Base-by-base conservation (phyloP, 2,329 filamentous ascomycete genomes). In the Colletotrichum zoysiae region DNA sequence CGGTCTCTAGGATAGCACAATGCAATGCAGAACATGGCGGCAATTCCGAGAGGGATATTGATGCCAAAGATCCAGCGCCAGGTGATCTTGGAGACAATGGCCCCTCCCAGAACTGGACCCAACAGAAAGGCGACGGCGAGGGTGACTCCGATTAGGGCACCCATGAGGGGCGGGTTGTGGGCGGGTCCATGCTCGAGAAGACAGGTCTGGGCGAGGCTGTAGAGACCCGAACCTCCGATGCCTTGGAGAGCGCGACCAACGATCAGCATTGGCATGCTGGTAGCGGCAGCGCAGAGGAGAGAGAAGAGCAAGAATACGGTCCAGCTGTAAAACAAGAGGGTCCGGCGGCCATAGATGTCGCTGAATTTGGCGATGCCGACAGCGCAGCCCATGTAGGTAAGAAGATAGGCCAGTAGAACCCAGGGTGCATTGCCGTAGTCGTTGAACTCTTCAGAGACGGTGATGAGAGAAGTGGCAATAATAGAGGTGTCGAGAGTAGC, bases 1-100 rank as follows among this genome's bases (percentile, higher is more conserved):
- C 50, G 75, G 58, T 82, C 80, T 5, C 78, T 77, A 0, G 85
- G 85, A 82, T 85, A 87, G 53, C 83, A 81, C 65, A 83, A 81
- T n/a, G 84, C 81, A 3, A 89, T 82, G 5, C 81, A 82, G 20
- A 83, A 75, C n/a, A 88, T 81, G 4, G 85, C 82, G 14, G 84
- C 75, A 2, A 84, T 76, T 1, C 86, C 86, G 73, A 86, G 84
- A 0, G 87, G 87, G 30, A 88, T 81, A 88, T 91, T 91, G 77
- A 90, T 86, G 78, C 87, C 87, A 77, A 91, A 91, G 50, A 91
- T 83, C 82, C 88, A 89, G 62, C 86, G 82, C 89, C 89, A 91
- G 55, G 82, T 83, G 23, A 84, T 83, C 2, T 83, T 79, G n/a
- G 86, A 82, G 1, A 87, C 85, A 30, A 91, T 86, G 3, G 84